These are phyloP conservation scores for Leucocoprinus sp. DNA, from an alignment of 768 basidiomycete species.

Conservation along the genomic window DNA sequence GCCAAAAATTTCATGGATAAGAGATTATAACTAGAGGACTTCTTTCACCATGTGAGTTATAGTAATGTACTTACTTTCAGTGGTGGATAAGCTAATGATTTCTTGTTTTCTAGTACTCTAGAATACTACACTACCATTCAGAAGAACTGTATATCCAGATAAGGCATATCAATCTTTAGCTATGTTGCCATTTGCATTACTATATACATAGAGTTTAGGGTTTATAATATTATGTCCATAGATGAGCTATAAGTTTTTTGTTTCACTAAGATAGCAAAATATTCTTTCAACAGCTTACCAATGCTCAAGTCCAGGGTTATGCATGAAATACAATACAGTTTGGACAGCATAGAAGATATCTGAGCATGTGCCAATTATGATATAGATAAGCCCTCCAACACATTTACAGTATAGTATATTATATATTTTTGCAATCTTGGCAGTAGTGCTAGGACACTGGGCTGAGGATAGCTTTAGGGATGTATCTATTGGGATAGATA, in stretches of 20 bases:
- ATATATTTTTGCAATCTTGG: constrained; percentile 13
- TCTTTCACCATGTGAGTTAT: constrained; percentile 19
- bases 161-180: constrained; percentile 7
- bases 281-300: constrained; percentile 29
- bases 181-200: constrained; percentile 14
- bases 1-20: not conserved
- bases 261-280: not conserved
- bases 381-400: constrained; percentile 26
- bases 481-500: constrained; percentile 17
- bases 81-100: constrained; percentile 25
- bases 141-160: constrained; percentile 22
- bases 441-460: constrained; percentile 13
- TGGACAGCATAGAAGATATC: constrained; percentile 32
- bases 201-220: constrained; percentile 15
- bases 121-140: constrained; percentile 25
- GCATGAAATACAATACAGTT: constrained; percentile 23
- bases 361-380: constrained; percentile 14
- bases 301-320: constrained; percentile 24
- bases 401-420: constrained; percentile 19
- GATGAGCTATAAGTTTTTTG: constrained; percentile 14
- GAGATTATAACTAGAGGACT: constrained; percentile 17
- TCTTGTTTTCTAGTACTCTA: constrained; percentile 29
- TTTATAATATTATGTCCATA: constrained; percentile 21
- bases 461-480: constrained; percentile 13
- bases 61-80: constrained; percentile 34